Evolutionary conservation across 768 basidiomycete species (phyloP).

Genomic region (Dioszegia aurantiaca): DNA sequence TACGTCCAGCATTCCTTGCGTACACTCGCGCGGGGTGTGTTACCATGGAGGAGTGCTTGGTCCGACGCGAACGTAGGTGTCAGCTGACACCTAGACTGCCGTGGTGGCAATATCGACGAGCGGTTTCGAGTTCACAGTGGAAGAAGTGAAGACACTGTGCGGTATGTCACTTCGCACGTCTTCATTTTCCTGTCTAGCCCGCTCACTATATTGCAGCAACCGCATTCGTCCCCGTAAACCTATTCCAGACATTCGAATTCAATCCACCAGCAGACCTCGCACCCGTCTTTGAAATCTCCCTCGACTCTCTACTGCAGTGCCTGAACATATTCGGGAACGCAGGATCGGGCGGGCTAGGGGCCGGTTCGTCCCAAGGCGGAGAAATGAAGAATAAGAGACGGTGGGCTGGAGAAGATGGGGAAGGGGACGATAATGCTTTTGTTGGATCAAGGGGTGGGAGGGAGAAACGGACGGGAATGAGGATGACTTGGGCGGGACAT

Average conservation of each 20-base stretch:
- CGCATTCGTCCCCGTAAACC: conserved; percentile 71
- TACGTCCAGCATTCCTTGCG: conserved; percentile 44
- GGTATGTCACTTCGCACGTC: conserved; percentile 58
- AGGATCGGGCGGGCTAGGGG: conserved; percentile 27
- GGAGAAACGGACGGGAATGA: conserved; percentile 72
- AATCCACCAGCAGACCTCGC: conserved; percentile 32
- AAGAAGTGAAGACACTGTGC: conserved; percentile 76
- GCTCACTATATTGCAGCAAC: conserved; percentile 59
- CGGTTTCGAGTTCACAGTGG: conserved; percentile 75
- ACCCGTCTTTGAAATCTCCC: conserved; percentile 69
- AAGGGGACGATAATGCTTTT: conserved; percentile 47
- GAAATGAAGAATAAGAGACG: not conserved
- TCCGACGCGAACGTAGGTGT: too few relatives aligned
- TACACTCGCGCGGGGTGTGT: too few relatives aligned
- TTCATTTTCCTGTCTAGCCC: not conserved
- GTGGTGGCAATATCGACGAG: conserved; percentile 66
- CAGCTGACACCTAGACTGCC: conserved; percentile 56
- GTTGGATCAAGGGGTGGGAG: conserved; percentile 19
- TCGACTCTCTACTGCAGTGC: conserved; percentile 80
- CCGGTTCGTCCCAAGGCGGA: conserved; percentile 2
- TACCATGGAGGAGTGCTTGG: too few relatives aligned
- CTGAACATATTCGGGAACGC: conserved; percentile 91
- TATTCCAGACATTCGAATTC: conserved; percentile 79
- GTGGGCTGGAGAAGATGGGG: conserved; percentile 52
- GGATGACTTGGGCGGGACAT: conserved; percentile 73